Base-by-base conservation (phyloP, 495 filamentous ascomycete genomes). In the Penicillium odoratum region DNA sequence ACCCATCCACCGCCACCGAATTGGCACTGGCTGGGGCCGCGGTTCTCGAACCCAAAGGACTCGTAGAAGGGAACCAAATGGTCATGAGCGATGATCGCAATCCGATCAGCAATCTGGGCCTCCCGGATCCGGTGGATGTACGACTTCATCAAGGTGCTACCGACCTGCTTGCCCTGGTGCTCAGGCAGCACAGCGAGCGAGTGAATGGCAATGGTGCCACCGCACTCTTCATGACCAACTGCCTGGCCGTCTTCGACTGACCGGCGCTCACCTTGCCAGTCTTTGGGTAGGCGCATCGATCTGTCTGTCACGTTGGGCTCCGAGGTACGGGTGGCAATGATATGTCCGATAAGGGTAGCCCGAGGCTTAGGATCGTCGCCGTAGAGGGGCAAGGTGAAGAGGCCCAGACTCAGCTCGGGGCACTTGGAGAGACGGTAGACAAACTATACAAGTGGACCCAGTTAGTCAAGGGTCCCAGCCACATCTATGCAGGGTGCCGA, bases 1-100 rank as follows among this genome's bases (percentile, higher is more conserved):
- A 81, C 76, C 91, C 92, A 97, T 26, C 84, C 88, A 52, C 90
- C 91, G 25, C 91, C 92, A 9, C 86, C 89, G 73, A 90, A 92
- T 51, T 75, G 73, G 48, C 76, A 80, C 50, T 76, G 69, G 69
- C 91, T 95, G 53, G 74, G 67, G 0, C 92, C 93, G n/a, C 70
- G 63, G 55, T 85, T 81, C 61, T 72, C 73, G 64, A 93, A 98
- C 1, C 90, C 90, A 44, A 91, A 83, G 8, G 77, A 78, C 66
- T 90, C 82, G 67, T 96, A 98, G 68, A 88, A 97, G 0, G 72
- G 65, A 13, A 93, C 73, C 30, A 94, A 68, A 47, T 83, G 73
- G 53, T 91, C 85, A 64, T 89, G 86, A n/a, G 88, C 85, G 57
- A 97, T 85, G 47, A 98, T 77, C 3, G 89, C 85, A 58, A 93